These are phyloP conservation scores for Fraxinus platypoda DNA, from an alignment of 305 asterid genomes.

Conservation along the genomic window DNA sequence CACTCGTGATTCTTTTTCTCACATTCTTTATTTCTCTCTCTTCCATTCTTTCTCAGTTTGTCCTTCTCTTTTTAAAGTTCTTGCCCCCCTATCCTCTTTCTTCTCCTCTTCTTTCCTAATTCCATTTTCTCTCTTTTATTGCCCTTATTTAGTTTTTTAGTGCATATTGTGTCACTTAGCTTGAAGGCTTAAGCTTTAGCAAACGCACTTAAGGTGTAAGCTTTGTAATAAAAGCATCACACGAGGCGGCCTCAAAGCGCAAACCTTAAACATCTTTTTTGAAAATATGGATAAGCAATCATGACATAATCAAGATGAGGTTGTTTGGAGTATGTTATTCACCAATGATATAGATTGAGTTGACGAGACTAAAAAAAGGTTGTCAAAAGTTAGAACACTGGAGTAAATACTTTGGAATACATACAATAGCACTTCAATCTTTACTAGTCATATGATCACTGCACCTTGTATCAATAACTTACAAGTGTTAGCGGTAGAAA, in stretches of 20 bases:
- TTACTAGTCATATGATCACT: not conserved
- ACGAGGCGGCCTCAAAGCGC: not conserved
- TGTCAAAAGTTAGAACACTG: not conserved
- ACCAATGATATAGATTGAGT: not conserved
- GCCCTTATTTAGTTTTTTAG: not conserved
- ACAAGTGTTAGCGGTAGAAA: not conserved
- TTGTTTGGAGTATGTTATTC: not conserved
- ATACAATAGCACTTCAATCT: not conserved
- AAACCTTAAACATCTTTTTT: not conserved
- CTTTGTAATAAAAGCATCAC: not conserved
- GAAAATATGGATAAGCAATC: not conserved
- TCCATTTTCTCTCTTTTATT: not conserved
- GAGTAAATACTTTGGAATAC: not conserved
- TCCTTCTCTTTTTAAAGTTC: not conserved
- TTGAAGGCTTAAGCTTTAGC: not conserved
- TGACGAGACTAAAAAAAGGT: not conserved
- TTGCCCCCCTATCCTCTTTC: not conserved
- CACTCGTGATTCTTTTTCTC: not conserved
- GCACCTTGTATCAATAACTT: not conserved
- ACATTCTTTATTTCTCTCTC: not conserved
- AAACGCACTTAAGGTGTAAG: not conserved
- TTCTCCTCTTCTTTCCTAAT: not conserved
- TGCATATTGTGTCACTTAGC: not conserved
- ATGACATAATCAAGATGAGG: not conserved
- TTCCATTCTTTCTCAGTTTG: not conserved